Base-by-base conservation (phyloP, 257 asterid species). In the Nemophila menziesii region DNA sequence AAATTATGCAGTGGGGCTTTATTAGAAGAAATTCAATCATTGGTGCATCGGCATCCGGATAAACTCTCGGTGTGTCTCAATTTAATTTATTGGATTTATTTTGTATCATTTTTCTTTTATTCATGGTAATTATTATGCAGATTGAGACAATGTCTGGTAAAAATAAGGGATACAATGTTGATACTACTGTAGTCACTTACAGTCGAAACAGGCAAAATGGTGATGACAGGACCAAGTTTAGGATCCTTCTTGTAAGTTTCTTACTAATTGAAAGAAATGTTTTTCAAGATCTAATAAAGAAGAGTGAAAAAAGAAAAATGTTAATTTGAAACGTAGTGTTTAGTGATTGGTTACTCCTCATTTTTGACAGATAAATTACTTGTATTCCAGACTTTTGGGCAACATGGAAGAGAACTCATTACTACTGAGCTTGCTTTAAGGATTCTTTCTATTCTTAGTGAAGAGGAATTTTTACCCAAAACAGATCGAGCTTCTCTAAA, bases 351-450 rank as follows among this genome's bases (percentile, higher is more conserved):
- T 72, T 75, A 84, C 71, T 70, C 74, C 74, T 84, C 70, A 79
- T 84, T 75, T 57, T 89, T 80, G 93, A 84, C 96, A 89, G 97
- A 87, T 75, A 73, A n/a, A 73, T 87, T 87, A 79, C 93, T 87
- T 87, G 93, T 87, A 62, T 87, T 83, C 97, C 95, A 87, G 95
- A 87, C 74, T 87, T 87, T 87, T 76, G 95, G 98, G 53, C 98
- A 89, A 95, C 98, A 89, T 66, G 96, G 73, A 48, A 89, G 98
- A 73, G 98, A 89, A 75, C 98, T 89, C 62, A 89, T 89, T 52
- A 89, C 96, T 7, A 70, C 96, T 22, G 98, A 89, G 82, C 82
- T 89, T 55, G 95, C 93, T 0, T 52, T 89, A 61, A 56, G 94
- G 72, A 69, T 89, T 56, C 92, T 89, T 55, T 89, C 95, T 37